A percentile compares a stretch with the other conserved stretches of the same genome.
These are phyloP conservation scores for Paraconiothyrium brasiliense DNA, from an alignment of 2,329 filamentous ascomycete species.

Conservation along the genomic window DNA sequence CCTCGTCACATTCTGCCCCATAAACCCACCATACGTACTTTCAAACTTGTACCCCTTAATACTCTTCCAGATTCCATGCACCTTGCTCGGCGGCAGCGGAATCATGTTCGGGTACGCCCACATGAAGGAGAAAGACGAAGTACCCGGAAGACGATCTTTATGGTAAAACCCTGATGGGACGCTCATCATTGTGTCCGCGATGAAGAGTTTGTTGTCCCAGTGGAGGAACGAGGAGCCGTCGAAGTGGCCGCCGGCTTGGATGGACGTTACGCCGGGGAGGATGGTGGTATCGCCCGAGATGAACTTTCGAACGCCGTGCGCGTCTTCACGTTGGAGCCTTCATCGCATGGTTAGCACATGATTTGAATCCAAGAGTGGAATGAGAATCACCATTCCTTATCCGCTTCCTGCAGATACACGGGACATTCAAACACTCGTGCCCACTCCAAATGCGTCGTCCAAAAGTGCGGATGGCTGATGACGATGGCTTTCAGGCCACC, in stretches of 20 bases:
- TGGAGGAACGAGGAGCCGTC: constrained; percentile 75
- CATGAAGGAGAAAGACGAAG: constrained; percentile 72
- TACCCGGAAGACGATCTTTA: constrained; percentile 54
- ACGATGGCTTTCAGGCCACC: constrained; percentile 76
- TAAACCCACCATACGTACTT: constrained; percentile 74
- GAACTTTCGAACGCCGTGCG: constrained; percentile 55
- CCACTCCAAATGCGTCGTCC: constrained; percentile 80
- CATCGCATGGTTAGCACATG: too few species aligned
- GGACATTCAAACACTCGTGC: constrained; percentile 72
- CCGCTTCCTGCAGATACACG: constrained; percentile 73
- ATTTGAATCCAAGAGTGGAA: too few species aligned
- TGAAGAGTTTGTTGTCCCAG: constrained; percentile 66
- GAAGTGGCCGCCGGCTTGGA: constrained; percentile 83
- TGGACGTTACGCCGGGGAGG: constrained; percentile 63
- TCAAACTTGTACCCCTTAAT: constrained; percentile 70
- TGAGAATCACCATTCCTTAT: constrained; percentile 62
- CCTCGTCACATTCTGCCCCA: constrained; percentile 68
- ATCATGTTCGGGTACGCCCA: constrained; percentile 71
- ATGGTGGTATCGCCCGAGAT: constrained; percentile 54
- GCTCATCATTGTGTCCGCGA: constrained; percentile 80
- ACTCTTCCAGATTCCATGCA: constrained; percentile 75
- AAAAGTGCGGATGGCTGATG: constrained; percentile 85
- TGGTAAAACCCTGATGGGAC: constrained; percentile 63
- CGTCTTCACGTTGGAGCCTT: constrained; percentile 61
- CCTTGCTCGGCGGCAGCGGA: constrained; percentile 70